Evolutionary conservation across 2,329 filamentous ascomycete species (phyloP).

Genomic region (Colletotrichum sansevieriae): DNA sequence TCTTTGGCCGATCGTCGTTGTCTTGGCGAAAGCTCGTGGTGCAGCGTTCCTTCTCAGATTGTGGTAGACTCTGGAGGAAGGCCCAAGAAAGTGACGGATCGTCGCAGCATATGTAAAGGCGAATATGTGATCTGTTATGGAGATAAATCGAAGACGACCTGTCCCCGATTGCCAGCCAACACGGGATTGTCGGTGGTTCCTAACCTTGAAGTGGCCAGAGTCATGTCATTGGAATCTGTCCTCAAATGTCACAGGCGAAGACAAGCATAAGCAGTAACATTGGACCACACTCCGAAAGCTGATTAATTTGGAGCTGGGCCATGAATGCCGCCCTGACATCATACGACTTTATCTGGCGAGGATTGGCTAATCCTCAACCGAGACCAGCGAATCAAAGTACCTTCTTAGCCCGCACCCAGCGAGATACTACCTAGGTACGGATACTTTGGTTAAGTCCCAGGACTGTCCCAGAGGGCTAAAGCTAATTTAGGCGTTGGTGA

Average conservation of each 20-base stretch:
- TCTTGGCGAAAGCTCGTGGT: constrained; percentile 10
- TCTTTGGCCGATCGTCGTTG: constrained; percentile 9
- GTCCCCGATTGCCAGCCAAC: background rate
- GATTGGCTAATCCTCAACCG: constrained; percentile 36
- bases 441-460: background rate
- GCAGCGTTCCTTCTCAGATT: background rate
- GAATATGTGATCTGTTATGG: background rate
- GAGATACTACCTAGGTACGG: too few relatives aligned
- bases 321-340: constrained; percentile 4
- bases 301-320: constrained; percentile 32
- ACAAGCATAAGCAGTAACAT: constrained; percentile 14
- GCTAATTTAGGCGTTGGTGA: constrained; percentile 28
- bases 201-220: constrained; percentile 9
- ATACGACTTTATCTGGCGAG: constrained; percentile 40
- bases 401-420: background rate
- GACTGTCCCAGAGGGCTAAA: constrained; percentile 20
- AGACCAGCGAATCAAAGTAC: constrained; percentile 24
- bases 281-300: constrained; percentile 14
- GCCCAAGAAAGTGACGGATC: constrained; percentile 1
- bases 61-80: constrained; percentile 8
- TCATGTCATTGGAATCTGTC: constrained; percentile 36
- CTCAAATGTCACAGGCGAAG: constrained; percentile 22
- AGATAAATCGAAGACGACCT: background rate
- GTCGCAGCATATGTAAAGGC: constrained; percentile 4
- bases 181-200: constrained; percentile 30